Conservation (phyloP, 495 filamentous ascomycete genomes). For the Neurospora pannonica region DNA sequence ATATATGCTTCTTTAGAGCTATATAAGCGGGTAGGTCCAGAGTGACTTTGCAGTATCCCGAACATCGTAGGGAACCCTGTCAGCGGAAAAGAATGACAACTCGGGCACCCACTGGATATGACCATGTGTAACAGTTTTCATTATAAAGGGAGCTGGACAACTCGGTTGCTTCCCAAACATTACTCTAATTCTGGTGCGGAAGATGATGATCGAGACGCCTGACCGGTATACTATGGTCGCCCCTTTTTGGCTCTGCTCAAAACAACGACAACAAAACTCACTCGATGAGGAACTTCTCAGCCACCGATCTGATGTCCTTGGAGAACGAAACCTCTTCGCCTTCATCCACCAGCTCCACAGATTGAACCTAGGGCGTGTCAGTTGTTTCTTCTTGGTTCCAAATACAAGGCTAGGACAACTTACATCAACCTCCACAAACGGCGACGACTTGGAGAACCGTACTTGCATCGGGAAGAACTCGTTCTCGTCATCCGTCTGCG, state of each 20-base stretch:
- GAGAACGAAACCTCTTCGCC: slow-evolving; percentile 76
- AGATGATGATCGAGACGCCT: background rate
- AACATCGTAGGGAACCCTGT: no score
- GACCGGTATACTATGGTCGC: background rate
- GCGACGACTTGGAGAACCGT: slow-evolving; percentile 73
- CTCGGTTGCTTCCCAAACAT: background rate
- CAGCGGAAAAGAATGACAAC: background rate
- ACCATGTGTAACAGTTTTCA: background rate
- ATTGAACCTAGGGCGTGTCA: slow-evolving; percentile 46
- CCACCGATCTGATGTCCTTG: slow-evolving; percentile 78
- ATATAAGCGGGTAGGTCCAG: no score
- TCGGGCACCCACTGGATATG: background rate
- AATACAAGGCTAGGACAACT: slow-evolving; percentile 20
- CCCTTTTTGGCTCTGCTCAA: background rate
- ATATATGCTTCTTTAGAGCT: no score
- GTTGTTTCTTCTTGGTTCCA: slow-evolving; percentile 15
- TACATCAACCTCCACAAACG: slow-evolving; percentile 87
- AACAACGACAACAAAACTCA: slow-evolving; percentile 28
- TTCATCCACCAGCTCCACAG: slow-evolving; percentile 66
- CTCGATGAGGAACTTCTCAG: slow-evolving; percentile 74
- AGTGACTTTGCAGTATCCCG: no score
- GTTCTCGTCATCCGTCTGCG: slow-evolving; percentile 69
- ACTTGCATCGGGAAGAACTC: slow-evolving; percentile 98
- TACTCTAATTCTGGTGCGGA: background rate
- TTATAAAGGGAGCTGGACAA: background rate